These are phyloP conservation scores for Purshia tridentata DNA, from an alignment of 306 rosid species.

Conservation along the genomic window DNA sequence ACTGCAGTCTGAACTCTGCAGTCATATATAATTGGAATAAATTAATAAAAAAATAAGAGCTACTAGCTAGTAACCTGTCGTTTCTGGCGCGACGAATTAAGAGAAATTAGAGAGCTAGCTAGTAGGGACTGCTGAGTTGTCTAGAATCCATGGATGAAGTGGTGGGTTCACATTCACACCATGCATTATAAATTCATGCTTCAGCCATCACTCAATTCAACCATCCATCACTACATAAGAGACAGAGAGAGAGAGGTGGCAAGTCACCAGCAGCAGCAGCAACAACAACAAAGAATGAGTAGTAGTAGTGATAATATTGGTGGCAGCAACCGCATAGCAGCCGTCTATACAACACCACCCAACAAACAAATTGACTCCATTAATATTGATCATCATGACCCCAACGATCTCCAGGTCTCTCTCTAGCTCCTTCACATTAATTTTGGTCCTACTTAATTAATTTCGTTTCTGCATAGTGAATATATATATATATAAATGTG, in stretches of 20 bases:
- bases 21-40: not conserved
- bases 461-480: too few relatives aligned
- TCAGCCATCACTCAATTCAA: not conserved
- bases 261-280: constrained; percentile 10
- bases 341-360: constrained; percentile 17
- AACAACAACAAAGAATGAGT: constrained; percentile 10
- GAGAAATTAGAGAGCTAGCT: not conserved
- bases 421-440: too few relatives aligned
- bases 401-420: not conserved
- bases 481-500: too few relatives aligned
- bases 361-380: not conserved
- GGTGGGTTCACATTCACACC: not conserved
- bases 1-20: not conserved
- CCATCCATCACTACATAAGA: not conserved
- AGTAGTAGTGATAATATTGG: too few relatives aligned
- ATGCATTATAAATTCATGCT: constrained; percentile 3
- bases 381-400: not conserved
- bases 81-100: not conserved
- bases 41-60: not conserved
- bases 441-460: too few relatives aligned
- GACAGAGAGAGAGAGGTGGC: constrained; percentile 19
- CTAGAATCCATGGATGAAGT: not conserved
- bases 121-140: not conserved
- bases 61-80: not conserved
- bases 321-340: constrained; percentile 32